phyloP scores from a whole-genome alignment of 257 asterid genomes.

The Salvia splendens region DNA sequence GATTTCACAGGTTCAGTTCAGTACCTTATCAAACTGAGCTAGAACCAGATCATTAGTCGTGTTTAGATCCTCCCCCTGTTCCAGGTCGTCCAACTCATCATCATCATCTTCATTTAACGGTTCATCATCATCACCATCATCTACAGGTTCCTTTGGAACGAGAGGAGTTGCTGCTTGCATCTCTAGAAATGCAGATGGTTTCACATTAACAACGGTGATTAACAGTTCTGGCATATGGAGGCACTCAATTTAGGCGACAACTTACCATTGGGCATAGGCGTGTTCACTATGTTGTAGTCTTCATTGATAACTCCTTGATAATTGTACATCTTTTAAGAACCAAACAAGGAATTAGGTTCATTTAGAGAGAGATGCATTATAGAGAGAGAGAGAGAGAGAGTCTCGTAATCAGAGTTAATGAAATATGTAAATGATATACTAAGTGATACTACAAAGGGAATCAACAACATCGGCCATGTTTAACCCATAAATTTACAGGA shows the following conservation, averaged over 20 bases:
- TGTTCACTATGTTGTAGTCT: slow-evolving; percentile 81
- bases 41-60: slow-evolving; percentile 74
- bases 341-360: slow-evolving; percentile 35
- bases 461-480: not conserved
- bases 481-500: not conserved
- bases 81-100: slow-evolving; percentile 81
- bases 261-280: slow-evolving; percentile 83
- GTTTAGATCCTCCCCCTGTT: slow-evolving; percentile 82
- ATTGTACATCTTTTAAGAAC: slow-evolving; percentile 63
- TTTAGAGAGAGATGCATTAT: not conserved
- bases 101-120: slow-evolving; percentile 94
- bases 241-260: slow-evolving; percentile 17
- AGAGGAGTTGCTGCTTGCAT: slow-evolving; percentile 92
- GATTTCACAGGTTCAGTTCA: not conserved
- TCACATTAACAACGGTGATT: slow-evolving; percentile 7
- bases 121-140: slow-evolving; percentile 89
- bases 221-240: not conserved
- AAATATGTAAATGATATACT: not conserved
- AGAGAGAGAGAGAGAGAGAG: no score
- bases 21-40: slow-evolving; percentile 94
- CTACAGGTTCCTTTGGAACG: slow-evolving; percentile 59
- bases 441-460: not conserved
- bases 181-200: slow-evolving; percentile 43
- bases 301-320: slow-evolving; percentile 87
- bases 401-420: no score